Base-by-base conservation (phyloP, 768 basidiomycete genomes). In the Amanita inopinata region DNA sequence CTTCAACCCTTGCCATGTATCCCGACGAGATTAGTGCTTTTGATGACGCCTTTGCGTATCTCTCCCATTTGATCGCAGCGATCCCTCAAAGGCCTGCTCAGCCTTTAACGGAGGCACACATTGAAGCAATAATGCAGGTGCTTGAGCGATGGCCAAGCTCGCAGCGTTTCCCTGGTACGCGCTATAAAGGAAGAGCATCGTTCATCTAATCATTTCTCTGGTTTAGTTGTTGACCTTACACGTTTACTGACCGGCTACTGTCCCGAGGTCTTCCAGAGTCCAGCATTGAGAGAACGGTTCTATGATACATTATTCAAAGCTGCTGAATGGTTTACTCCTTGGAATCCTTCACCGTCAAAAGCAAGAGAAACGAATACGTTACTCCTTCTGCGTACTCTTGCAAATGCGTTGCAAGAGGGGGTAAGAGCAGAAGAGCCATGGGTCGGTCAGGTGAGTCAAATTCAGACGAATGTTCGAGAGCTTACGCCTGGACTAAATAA, bases 311-410 rank as follows among this genome's bases (percentile, higher is more conserved):
- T 93, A 8, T 76, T 90, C 58, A 65, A 63, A 41, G 83, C 79
- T 10, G 73, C 80, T 2, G 80, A 83, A 38, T 87, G 83, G 80
- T 56, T 47, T 56, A 39, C 65, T 22, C 66, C 74, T 1, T 78
- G 78, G 73, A 53, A 65, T 20, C 56, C 60, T n/a, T 69, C 80
- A 0, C 57, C 83, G 25, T 58, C 67, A 3, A 96, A 90, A 61
- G 59, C 77, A 5, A 68, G 80, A 44, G 92, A 96, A 57, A 94
- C 83, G 12, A 97, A 97, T 54, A 70, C 81, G 1, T 66, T 94
- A 46, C 69, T 99, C 18, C 67, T 84, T 1, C 64, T 96, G 37
- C 74, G 93, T 24, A 82, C 78, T 0, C 52, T 96, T 25, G 78
- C 86, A 19, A 99, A 99, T 59, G 62, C 71, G 24, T 80, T 92